Conservation (phyloP, 2,329 filamentous ascomycete genomes). For the Colletotrichum orbiculare region DNA sequence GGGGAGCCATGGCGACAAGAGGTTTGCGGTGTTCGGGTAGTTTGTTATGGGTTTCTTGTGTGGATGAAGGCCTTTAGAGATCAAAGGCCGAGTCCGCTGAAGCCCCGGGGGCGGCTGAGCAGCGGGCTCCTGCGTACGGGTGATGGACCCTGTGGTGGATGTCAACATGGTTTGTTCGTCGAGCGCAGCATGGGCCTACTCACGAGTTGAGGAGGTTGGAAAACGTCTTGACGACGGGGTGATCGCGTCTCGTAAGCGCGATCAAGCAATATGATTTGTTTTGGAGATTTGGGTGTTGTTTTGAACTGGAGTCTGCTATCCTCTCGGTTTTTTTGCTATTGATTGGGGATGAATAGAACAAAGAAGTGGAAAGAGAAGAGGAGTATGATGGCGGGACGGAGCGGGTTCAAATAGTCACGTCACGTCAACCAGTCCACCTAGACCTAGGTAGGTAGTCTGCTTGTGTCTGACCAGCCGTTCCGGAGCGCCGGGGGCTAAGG, state of each 20-base stretch:
- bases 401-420: conserved; percentile 25
- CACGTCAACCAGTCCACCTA: not conserved
- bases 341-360: conserved; percentile 13
- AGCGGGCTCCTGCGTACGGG: conserved; percentile 96
- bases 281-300: conserved; percentile 13
- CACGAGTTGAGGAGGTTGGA: conserved; percentile 98
- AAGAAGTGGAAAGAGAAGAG: not conserved
- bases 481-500: too few species aligned
- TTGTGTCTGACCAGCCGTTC: too few species aligned
- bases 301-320: not conserved
- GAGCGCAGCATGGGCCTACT: conserved; percentile 48
- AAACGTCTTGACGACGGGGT: conserved; percentile 88
- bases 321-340: not conserved
- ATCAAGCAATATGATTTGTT: conserved; percentile 50
- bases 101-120: conserved; percentile 87
- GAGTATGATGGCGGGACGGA: not conserved
- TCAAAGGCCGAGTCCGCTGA: conserved; percentile 72
- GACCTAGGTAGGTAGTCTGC: conserved; percentile 4
- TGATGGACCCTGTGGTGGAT: conserved; percentile 78
- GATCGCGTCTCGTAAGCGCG: conserved; percentile 71
- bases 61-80: conserved; percentile 49
- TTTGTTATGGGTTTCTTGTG: conserved; percentile 47
- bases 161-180: conserved; percentile 41
- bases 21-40: conserved; percentile 22
- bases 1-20: conserved; percentile 81